phyloP scores from a whole-genome alignment of 75 land plant genomes.

The Azolla pinnata region DNA sequence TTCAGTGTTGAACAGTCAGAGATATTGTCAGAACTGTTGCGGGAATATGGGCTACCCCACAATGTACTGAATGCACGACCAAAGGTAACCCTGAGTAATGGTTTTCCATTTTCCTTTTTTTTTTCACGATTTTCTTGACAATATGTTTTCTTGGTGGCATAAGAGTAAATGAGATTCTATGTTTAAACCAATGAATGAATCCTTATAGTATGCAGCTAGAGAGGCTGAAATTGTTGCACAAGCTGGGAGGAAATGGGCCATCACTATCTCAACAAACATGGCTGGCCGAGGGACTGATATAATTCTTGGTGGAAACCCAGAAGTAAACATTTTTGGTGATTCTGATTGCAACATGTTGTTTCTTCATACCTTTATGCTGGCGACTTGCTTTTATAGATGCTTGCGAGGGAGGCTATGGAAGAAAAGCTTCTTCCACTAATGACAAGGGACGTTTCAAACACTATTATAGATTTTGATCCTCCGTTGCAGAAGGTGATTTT shows the following conservation, averaged over 20 bases:
- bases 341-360: too few relatives aligned
- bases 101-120: not conserved
- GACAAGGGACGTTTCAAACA: constrained; percentile 49
- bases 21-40: constrained; percentile 68
- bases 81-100: constrained; percentile 39
- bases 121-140: not conserved
- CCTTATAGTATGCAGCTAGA: constrained; percentile 79
- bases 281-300: constrained; percentile 99
- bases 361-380: too few relatives aligned
- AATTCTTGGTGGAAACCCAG: constrained; percentile 95
- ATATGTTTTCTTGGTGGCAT: not conserved
- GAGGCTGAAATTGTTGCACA: constrained; percentile 98
- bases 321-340: too few relatives aligned
- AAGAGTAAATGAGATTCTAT: too few relatives aligned
- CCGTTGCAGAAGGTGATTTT: constrained; percentile 44
- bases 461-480: constrained; percentile 61
- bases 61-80: constrained; percentile 97
- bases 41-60: constrained; percentile 68
- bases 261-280: constrained; percentile 98
- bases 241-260: constrained; percentile 84
- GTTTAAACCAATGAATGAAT: too few relatives aligned
- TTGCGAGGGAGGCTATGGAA: constrained; percentile 79
- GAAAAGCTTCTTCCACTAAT: constrained; percentile 51
- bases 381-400: constrained; percentile 48
- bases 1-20: constrained; percentile 99